These are phyloP conservation scores for Trichoderma lentiforme DNA, from an alignment of 2,329 filamentous ascomycete genomes.

Conservation along the genomic window DNA sequence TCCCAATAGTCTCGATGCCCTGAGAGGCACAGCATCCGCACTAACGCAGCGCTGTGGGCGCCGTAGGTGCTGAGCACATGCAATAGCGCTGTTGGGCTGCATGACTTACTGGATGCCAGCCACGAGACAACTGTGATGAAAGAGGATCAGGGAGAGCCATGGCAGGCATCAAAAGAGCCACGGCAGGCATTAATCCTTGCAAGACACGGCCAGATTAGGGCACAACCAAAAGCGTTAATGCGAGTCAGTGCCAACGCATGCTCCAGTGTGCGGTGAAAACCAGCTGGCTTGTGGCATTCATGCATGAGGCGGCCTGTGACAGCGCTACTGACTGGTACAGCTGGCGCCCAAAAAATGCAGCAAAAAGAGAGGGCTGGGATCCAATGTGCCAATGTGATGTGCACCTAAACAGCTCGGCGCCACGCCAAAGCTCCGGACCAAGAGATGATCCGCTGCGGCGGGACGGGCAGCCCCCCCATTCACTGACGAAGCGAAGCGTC, in stretches of 20 bases:
- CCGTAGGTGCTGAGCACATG: neutral
- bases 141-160: too few species aligned
- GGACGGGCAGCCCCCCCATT: slow-evolving; percentile 10
- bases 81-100: slow-evolving; percentile 1
- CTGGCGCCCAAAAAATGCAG: slow-evolving; percentile 6
- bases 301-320: slow-evolving; percentile 14
- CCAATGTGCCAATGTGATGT: neutral
- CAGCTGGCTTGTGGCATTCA: slow-evolving; percentile 11
- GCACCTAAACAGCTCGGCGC: neutral
- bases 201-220: neutral
- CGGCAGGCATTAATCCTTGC: neutral
- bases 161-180: neutral
- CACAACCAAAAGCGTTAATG: neutral
- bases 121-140: neutral
- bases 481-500: slow-evolving; percentile 1
- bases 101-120: slow-evolving; percentile 4
- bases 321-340: neutral
- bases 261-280: slow-evolving; percentile 6
- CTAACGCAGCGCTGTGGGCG: neutral
- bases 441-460: slow-evolving; percentile 21
- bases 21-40: neutral
- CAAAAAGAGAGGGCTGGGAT: neutral
- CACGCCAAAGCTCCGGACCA: slow-evolving; percentile 13
- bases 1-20: neutral
- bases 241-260: slow-evolving; percentile 15